Percentiles rank a stretch among this genome's conserved stretches.
Evolutionary conservation across 768 basidiomycete genomes (phyloP).

Genomic region (Pleurotus ostreatus): DNA sequence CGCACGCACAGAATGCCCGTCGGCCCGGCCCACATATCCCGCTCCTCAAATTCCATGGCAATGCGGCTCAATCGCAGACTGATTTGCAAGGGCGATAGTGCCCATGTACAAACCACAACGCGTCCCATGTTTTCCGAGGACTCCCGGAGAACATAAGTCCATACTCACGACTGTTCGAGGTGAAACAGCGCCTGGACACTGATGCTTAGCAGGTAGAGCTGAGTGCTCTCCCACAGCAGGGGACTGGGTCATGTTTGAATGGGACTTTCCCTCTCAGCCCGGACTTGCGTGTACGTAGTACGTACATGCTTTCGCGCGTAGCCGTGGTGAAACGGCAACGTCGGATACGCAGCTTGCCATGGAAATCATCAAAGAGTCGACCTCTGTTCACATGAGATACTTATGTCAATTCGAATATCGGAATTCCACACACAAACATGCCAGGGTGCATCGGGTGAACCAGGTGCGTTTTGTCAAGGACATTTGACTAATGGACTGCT

Average conservation of each 20-base stretch:
- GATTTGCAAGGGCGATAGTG: neutral
- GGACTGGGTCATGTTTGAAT: neutral
- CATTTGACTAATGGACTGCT: no score
- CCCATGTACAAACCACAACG: neutral
- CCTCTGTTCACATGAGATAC: neutral
- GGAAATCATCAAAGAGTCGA: conserved; percentile 3
- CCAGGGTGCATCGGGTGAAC: no score
- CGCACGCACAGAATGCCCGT: neutral
- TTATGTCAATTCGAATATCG: no score
- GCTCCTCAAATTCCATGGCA: neutral
- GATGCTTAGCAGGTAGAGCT: neutral
- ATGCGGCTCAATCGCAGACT: neutral
- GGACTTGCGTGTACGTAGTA: neutral
- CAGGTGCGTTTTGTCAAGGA: no score
- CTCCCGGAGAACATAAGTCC: neutral
- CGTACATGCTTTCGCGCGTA: neutral
- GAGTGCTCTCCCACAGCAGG: neutral
- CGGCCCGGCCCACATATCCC: neutral
- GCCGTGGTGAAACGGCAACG: neutral
- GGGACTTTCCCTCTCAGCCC: neutral
- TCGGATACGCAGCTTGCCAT: neutral
- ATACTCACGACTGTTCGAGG: neutral
- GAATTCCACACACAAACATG: no score
- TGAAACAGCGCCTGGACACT: neutral
- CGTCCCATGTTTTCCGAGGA: neutral